phyloP scores from a whole-genome alignment of 2,329 filamentous ascomycete genomes.

The Leptographium radiaticola region DNA sequence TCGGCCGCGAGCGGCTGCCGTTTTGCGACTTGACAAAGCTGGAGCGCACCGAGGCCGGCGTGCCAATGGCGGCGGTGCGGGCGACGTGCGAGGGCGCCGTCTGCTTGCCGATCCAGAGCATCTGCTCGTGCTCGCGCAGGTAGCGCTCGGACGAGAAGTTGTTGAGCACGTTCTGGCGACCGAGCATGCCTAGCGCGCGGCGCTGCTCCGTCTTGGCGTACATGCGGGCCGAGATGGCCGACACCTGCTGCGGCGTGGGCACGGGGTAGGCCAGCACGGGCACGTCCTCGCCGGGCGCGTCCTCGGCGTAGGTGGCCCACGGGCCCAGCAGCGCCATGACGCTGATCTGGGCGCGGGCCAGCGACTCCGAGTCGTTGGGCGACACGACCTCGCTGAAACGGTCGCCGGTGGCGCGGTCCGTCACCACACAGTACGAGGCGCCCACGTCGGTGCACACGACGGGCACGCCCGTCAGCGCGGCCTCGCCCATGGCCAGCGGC shows the following conservation, averaged over 20 bases:
- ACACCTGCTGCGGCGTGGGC: conserved; percentile 33
- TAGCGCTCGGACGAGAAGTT: conserved; percentile 42
- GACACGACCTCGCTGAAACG: conserved; percentile 50
- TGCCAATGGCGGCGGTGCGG: background rate
- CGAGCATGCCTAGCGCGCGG: conserved; percentile 40
- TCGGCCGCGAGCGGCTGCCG: background rate
- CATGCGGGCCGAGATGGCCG: conserved; percentile 41
- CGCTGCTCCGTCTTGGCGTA: conserved; percentile 44
- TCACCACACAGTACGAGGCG: conserved; percentile 41
- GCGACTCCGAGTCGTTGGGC: conserved; percentile 46
- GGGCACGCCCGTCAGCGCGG: conserved; percentile 40
- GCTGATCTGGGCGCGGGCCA: conserved; percentile 49
- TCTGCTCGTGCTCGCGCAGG: conserved; percentile 43
- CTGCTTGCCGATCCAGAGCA: conserved; percentile 25
- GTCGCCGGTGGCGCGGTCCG: conserved; percentile 32
- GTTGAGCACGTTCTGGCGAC: conserved; percentile 38
- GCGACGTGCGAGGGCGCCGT: background rate
- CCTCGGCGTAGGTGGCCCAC: conserved; percentile 46
- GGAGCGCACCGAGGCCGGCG: background rate
- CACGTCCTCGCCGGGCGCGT: conserved; percentile 25
- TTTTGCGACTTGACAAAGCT: background rate
- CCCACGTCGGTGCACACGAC: conserved; percentile 44
- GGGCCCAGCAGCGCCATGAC: conserved; percentile 48
- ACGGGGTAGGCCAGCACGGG: conserved; percentile 13
- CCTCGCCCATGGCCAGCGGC: conserved; percentile 43